A percentile compares a stretch with the other conserved stretches of the same genome.
Evolutionary conservation across 202 grass and related monocot species (phyloP).

Genomic region (Setaria viridis): DNA sequence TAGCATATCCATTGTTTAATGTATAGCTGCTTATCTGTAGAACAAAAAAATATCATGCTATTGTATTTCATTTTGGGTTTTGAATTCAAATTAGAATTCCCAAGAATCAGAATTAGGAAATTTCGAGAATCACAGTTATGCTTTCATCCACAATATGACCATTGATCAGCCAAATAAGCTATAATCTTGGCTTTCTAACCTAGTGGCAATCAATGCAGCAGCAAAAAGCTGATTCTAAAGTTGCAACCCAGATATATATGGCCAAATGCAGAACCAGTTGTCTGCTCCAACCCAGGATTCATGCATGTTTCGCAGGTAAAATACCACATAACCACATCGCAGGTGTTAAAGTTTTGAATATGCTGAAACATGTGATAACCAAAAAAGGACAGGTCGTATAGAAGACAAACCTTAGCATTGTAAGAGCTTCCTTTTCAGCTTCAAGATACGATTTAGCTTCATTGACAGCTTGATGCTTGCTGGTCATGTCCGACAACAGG

Average conservation of each 20-base stretch:
- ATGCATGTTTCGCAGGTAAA: not conserved
- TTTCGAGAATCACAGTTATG: not conserved
- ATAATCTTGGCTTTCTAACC: not conserved
- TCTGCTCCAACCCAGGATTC: not conserved
- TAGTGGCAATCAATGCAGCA: not conserved
- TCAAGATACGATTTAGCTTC: conserved; percentile 83
- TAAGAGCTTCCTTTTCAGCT: conserved; percentile 84
- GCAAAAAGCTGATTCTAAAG: not conserved
- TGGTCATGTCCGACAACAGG: conserved; percentile 52
- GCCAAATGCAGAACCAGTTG: not conserved
- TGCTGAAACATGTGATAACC: not conserved
- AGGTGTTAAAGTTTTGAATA: not conserved
- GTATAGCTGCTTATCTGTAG: not conserved
- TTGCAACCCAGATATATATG: not conserved
- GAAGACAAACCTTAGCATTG: conserved; percentile 76
- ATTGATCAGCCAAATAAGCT: not conserved
- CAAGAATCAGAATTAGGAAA: not conserved
- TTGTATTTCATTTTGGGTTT: not conserved
- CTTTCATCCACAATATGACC: not conserved
- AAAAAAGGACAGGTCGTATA: conserved; percentile 33
- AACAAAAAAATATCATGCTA: not conserved
- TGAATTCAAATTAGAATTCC: not conserved
- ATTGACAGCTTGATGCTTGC: conserved; percentile 70
- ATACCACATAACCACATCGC: not conserved
- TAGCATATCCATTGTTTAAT: not conserved